Conservation (phyloP, 2,329 filamentous ascomycete species). For the Fusarium setosum region DNA sequence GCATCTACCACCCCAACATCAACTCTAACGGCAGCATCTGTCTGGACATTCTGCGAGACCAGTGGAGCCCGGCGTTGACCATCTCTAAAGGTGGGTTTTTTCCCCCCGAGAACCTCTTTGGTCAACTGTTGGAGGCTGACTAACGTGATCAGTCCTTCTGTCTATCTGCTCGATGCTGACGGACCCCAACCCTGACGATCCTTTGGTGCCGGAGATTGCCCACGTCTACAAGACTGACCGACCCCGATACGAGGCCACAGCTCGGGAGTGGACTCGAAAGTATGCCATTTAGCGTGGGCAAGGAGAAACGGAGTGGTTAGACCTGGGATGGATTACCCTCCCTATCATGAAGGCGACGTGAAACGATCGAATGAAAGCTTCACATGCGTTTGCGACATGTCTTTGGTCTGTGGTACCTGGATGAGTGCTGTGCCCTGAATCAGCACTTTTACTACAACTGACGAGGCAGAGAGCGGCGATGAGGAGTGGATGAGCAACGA, state of each 20-base stretch:
- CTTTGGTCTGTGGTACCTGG: slow-evolving; percentile 28
- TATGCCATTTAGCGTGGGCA: slow-evolving; percentile 81
- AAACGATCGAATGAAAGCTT: slow-evolving; percentile 42
- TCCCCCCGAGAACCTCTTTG: neutral
- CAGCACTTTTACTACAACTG: slow-evolving; percentile 36
- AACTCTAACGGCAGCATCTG: slow-evolving; percentile 99
- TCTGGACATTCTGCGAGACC: slow-evolving; percentile 96
- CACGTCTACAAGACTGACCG: slow-evolving; percentile 99
- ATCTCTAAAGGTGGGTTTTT: slow-evolving; percentile 90
- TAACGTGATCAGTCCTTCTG: slow-evolving; percentile 77
- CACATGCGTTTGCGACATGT: slow-evolving; percentile 38
- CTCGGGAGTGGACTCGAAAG: slow-evolving; percentile 98
- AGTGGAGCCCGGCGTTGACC: slow-evolving; percentile 98
- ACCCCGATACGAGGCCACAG: slow-evolving; percentile 93
- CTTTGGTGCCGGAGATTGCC: slow-evolving; percentile 97
- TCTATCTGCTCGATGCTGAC: slow-evolving; percentile 99
- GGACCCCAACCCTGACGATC: slow-evolving; percentile 98
- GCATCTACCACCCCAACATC: slow-evolving; percentile 99
- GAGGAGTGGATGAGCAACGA: slow-evolving; percentile 36
- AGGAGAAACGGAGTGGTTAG: slow-evolving; percentile 36
- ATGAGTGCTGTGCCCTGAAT: slow-evolving; percentile 30
- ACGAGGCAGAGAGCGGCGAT: slow-evolving; percentile 41
- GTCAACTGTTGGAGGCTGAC: slow-evolving; percentile 9
- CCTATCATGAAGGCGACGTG: slow-evolving; percentile 42
- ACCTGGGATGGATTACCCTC: slow-evolving; percentile 43